These are phyloP conservation scores for Ochromonas danica DNA, from an alignment of 108 stramenopile genomes.

Conservation along the genomic window DNA sequence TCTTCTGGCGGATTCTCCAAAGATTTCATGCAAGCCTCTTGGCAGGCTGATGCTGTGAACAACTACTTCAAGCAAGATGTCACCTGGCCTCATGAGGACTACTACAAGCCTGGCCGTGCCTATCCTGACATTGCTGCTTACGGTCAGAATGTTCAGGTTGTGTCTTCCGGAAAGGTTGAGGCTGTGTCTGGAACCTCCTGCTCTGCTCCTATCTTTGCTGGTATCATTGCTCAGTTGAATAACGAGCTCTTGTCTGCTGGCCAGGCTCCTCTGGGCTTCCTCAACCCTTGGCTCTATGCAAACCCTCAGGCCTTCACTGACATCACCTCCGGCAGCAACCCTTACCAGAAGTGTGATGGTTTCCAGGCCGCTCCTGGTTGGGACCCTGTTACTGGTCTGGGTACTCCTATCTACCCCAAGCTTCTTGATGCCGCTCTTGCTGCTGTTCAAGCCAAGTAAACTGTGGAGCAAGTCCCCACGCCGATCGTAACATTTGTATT, in stretches of 20 bases:
- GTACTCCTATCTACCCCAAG: slow-evolving; percentile 1
- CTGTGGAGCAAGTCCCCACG: too few species aligned
- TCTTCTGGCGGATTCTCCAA: slow-evolving; percentile 41
- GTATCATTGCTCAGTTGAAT: slow-evolving; percentile 30
- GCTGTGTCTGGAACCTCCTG: slow-evolving; percentile 40
- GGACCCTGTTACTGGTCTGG: slow-evolving; percentile 34
- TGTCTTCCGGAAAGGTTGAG: background rate
- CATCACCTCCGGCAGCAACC: slow-evolving; percentile 35
- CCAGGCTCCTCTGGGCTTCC: slow-evolving; percentile 30
- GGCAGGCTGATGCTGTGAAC: slow-evolving; percentile 25
- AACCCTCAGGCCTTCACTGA: slow-evolving; percentile 36
- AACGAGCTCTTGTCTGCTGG: slow-evolving; percentile 9
- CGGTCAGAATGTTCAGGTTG: slow-evolving; percentile 28
- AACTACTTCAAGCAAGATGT: background rate
- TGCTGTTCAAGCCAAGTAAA: too few species aligned
- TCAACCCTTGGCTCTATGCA: slow-evolving; percentile 37
- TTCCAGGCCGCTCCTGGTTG: slow-evolving; percentile 33
- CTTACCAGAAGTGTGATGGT: slow-evolving; percentile 1
- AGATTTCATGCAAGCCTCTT: slow-evolving; percentile 28
- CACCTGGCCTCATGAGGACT: background rate
- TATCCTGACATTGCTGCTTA: slow-evolving; percentile 37
- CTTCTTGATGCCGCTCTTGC: background rate
- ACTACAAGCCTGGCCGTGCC: slow-evolving; percentile 31
- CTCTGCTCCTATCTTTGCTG: slow-evolving; percentile 34
- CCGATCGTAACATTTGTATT: too few species aligned